Percentiles rank a stretch among this genome's conserved stretches.
phyloP scores from a whole-genome alignment of 2,329 filamentous ascomycete genomes.

The Cytospora paraplurivora region DNA sequence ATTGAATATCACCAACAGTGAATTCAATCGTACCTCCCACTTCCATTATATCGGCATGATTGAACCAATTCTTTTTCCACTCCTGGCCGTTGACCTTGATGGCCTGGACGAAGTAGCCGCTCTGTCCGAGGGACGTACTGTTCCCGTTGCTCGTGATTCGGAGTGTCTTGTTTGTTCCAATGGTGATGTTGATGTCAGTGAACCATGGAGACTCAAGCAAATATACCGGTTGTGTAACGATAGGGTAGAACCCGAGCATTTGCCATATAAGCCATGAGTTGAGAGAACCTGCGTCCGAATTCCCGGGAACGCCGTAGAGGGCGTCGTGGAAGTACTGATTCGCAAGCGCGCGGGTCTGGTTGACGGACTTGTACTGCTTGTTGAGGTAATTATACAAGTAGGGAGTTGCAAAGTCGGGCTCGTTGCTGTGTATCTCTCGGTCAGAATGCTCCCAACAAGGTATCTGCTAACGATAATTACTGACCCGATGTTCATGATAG shows the following conservation, averaged over 20 bases:
- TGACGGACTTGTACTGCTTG: constrained; percentile 57
- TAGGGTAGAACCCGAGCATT: constrained; percentile 73
- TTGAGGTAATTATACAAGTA: constrained; percentile 72
- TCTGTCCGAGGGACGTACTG: constrained; percentile 31
- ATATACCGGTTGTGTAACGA: constrained; percentile 69
- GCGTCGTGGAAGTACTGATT: constrained; percentile 63
- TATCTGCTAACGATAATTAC: neutral
- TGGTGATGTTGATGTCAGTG: constrained; percentile 57
- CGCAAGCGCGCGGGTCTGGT: constrained; percentile 64
- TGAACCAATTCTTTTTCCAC: constrained; percentile 58
- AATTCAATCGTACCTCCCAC: constrained; percentile 52
- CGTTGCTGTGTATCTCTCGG: constrained; percentile 56
- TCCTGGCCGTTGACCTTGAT: constrained; percentile 53
- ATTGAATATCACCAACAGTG: constrained; percentile 43
- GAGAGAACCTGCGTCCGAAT: constrained; percentile 73
- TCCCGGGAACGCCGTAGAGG: constrained; percentile 64
- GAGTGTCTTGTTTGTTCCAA: constrained; percentile 49
- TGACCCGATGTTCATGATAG: constrained; percentile 34
- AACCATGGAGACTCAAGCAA: constrained; percentile 72
- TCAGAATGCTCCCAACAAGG: constrained; percentile 50
- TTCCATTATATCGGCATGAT: constrained; percentile 51
- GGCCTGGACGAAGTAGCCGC: constrained; percentile 54
- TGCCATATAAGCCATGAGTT: constrained; percentile 65
- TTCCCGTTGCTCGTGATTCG: constrained; percentile 50
- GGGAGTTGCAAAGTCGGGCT: constrained; percentile 61